Percentiles rank a stretch among this genome's conserved stretches.
Evolutionary conservation across 106 monocot genomes (phyloP).

Genomic region (Dendrobium officinale): DNA sequence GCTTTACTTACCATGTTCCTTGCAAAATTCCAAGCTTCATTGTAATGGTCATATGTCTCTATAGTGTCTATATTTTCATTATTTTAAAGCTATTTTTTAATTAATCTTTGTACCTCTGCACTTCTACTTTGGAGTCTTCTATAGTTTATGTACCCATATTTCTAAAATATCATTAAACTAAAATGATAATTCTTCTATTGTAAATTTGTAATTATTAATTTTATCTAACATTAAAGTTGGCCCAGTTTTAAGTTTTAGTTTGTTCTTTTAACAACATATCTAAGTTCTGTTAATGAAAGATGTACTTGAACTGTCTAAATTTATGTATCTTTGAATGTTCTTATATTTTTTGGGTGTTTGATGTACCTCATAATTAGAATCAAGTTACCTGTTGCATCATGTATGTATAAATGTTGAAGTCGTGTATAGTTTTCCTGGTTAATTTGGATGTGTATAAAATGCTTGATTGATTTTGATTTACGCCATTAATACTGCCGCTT

Average conservation of each 20-base stretch:
- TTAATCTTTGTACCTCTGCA: not conserved
- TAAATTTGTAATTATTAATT: no score
- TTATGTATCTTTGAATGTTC: not conserved
- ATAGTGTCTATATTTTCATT: no score
- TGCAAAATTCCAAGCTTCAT: no score
- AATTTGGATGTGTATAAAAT: not conserved
- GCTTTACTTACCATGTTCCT: no score
- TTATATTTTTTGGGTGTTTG: not conserved
- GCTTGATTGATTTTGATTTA: no score
- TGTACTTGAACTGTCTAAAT: not conserved
- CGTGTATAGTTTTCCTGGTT: not conserved
- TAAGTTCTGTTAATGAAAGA: not conserved
- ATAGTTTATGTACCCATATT: not conserved
- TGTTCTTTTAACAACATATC: no score
- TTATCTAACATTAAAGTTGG: no score
- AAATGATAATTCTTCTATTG: not conserved
- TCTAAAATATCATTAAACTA: not conserved
- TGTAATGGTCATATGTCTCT: no score
- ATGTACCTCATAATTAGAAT: not conserved
- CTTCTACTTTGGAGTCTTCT: not conserved
- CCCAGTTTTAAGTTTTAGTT: no score
- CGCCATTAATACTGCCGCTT: not conserved
- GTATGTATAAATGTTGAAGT: not conserved
- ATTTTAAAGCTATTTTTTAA: no score
- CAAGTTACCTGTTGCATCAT: not conserved